Evolutionary conservation across 805 yeast genomes (phyloP), one percentile per base, ranked within the genome.

Genomic region (Metschnikowia lachancei): DNA sequence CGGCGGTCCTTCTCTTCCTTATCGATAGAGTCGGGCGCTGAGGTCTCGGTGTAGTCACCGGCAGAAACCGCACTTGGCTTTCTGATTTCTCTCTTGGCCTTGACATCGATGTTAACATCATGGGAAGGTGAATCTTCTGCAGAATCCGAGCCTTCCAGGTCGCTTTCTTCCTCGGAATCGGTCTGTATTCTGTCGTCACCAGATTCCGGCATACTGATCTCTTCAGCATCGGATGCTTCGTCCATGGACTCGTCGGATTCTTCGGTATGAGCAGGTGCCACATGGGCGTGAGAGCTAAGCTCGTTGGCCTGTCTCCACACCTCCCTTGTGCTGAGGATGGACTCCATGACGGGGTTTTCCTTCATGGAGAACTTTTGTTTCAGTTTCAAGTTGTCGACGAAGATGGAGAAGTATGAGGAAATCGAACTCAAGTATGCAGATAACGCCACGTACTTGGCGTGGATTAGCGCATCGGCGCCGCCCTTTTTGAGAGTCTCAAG

Each of bases 341-440:
- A 78, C 59, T 87, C 90, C 97, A 94, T 92, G 1, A 92, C 84
- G 2, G 92, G 86, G 54, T 86, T 92, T 46, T 88, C 95, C 57
- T 88, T 89, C 85, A 91, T 82, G 29, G 72, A 62, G 50, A 82
- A 77, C 3, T 75, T 70, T 42, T 81, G 85, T 22, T 80, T 83
- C 18, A 70, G 70, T 36, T 70, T 66, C 33, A 83, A 60, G 37
- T 79, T 76, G 32, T 81, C 81, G 14, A 79, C 66, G 52, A 92
- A 80, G 13, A 94, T 61, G 3, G 96, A 85, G 57, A 92, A 80
- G 63, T 90, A 92, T 5, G 90, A 78, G 4, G 85, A 71, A 20
- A 92, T 79, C 20, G 95, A 74, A 12, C 92, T 94, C 47, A 89
- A 63, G 61, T 92, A 91, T 10, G 94, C 78, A 0, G 87, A 75